Evolutionary conservation across 1,284 basidiomycete species (phyloP), one percentile per base, ranked within the genome.

Genomic region (Fistulinella staudtii): DNA sequence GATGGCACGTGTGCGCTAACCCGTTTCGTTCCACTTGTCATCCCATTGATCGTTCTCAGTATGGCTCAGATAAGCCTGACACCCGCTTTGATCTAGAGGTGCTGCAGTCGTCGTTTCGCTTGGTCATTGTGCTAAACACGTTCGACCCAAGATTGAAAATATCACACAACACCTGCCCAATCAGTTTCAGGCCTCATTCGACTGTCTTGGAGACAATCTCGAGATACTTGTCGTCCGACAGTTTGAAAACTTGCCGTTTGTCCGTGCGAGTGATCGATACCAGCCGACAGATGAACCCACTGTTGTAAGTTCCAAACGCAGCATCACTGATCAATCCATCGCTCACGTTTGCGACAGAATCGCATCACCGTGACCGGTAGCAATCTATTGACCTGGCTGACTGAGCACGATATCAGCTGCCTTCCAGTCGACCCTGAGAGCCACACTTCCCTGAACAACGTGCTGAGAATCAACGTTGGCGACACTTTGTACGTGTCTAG

Each of bases 11-110:
- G 88, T 89, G 64, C 70, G 84, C 43, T 60, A 22, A 14, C 34
- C 18, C 48, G 28, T n/a, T 41, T 33, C 43, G n/a, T 47, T 29
- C 36, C 13, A 11, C 2, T 44, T 41, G 23, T 51, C 53, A 43
- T 45, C 43, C 46, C 43, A 37, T 45, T 50, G 47, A 52, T 55
- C 31, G 31, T 34, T 45, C 50, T 20, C 51, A 90, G 82, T 97
- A 85, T 73, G 93, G 94, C 8, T 92, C 90, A 39, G 93, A 98
- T 71, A 98, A 98, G 72, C 93, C 93, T 29, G 93, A 98, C 66
- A 81, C 85, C 39, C 79, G 94, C 42, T 94, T 90, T 68, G 81
- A 79, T 36, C 76, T 94, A 53, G 82, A 92, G 80, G 89, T 91
- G 49, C 57, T 70, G 55, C 34, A 23, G 6, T 18, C 30, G 6